Evolutionary conservation across 2,329 filamentous ascomycete genomes (phyloP).

Genomic region (Fusarium scirpi): DNA sequence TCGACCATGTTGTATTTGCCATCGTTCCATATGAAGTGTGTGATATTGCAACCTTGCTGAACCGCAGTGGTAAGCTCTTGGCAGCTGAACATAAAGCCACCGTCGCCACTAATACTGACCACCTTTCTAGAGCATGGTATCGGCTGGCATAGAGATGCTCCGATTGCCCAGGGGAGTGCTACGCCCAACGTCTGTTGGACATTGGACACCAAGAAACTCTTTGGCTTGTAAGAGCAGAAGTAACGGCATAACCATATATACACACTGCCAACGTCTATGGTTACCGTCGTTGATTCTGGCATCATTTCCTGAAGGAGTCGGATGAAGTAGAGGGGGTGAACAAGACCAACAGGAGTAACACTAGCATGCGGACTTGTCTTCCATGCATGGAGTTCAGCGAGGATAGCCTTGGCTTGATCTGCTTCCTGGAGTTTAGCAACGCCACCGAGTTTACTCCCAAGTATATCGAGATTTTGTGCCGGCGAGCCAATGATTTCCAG

Average conservation of each 20-base stretch:
- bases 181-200: neutral
- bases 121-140: neutral
- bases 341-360: neutral
- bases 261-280: neutral
- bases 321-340: neutral
- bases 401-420: no score
- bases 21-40: neutral
- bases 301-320: neutral
- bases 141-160: neutral
- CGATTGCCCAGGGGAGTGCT: neutral
- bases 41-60: neutral
- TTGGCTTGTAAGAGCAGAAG: neutral
- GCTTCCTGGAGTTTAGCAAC: no score
- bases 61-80: neutral
- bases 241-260: neutral
- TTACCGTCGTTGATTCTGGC: neutral
- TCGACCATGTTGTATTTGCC: neutral
- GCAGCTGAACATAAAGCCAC: neutral
- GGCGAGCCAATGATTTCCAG: neutral
- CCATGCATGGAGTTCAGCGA: no score
- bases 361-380: neutral
- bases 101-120: neutral
- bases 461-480: neutral
- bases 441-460: neutral
- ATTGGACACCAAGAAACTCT: neutral